Conservation (phyloP, 306 rosid genomes). For the Malus fusca region DNA sequence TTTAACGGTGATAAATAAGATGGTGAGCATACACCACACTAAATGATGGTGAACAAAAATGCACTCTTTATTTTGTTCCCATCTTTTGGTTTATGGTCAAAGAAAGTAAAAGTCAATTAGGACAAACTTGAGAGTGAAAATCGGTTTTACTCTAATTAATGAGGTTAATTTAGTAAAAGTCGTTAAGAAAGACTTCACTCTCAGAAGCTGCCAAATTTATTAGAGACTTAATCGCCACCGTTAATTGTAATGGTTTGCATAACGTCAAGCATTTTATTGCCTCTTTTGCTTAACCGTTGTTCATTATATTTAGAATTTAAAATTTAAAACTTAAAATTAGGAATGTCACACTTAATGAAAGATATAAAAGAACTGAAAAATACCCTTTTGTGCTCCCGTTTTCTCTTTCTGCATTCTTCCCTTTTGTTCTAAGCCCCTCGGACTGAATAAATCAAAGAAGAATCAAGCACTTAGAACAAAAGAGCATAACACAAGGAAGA, state of each 20-base stretch:
- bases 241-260: neutral
- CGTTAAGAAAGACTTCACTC: neutral
- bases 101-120: neutral
- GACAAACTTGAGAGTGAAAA: neutral
- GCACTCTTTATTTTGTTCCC: too few relatives aligned
- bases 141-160: neutral
- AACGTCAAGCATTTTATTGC: constrained; percentile 10
- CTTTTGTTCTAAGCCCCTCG: neutral
- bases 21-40: too few relatives aligned
- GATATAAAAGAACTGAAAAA: neutral
- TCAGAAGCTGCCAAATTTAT: neutral
- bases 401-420: neutral
- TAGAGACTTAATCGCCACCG: neutral
- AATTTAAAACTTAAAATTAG: neutral
- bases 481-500: neutral
- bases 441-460: too few relatives aligned
- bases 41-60: too few relatives aligned
- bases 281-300: neutral
- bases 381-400: neutral
- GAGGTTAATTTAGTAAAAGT: neutral
- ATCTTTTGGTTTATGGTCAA: neutral
- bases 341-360: neutral
- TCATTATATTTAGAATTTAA: neutral
- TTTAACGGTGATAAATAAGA: too few relatives aligned
- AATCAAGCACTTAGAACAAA: too few relatives aligned